phyloP scores from a whole-genome alignment of 2,329 filamentous ascomycete species.

The Colletotrichum eremochloae region DNA sequence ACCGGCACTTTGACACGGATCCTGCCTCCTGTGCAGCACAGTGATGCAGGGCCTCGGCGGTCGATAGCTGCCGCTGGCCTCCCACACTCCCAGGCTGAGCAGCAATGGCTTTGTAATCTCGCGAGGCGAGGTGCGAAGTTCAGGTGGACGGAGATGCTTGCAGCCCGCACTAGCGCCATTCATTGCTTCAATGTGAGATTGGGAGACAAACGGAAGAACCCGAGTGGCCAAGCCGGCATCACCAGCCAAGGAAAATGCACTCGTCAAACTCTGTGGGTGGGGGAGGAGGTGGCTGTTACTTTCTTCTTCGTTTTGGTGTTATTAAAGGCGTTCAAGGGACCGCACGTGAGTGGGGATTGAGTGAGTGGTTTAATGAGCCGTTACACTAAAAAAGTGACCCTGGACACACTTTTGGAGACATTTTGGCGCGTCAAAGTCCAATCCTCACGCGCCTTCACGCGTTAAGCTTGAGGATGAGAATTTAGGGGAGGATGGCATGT shows the following conservation, averaged over 20 bases:
- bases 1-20: not conserved
- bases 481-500: not conserved
- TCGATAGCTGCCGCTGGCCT: too few relatives aligned
- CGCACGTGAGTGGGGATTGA: not conserved
- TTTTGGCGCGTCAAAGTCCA: not conserved
- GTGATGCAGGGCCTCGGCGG: too few relatives aligned
- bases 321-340: not conserved
- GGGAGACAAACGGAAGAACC: not conserved
- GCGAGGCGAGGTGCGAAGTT: not conserved
- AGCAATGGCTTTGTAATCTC: not conserved
- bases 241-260: not conserved
- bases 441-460: not conserved
- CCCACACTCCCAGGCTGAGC: not conserved
- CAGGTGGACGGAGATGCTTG: not conserved
- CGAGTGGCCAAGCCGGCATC: not conserved
- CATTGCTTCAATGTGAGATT: not conserved
- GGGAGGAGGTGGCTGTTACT: not conserved
- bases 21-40: too few relatives aligned
- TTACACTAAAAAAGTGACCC: too few relatives aligned
- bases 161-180: not conserved
- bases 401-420: too few relatives aligned
- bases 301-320: not conserved
- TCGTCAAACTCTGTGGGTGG: not conserved
- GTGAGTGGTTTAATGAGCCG: not conserved
- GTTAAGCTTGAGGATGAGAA: not conserved